These are phyloP conservation scores for Zygosaccharomyces pseudorouxii DNA, from an alignment of 805 yeast species.

Conservation along the genomic window DNA sequence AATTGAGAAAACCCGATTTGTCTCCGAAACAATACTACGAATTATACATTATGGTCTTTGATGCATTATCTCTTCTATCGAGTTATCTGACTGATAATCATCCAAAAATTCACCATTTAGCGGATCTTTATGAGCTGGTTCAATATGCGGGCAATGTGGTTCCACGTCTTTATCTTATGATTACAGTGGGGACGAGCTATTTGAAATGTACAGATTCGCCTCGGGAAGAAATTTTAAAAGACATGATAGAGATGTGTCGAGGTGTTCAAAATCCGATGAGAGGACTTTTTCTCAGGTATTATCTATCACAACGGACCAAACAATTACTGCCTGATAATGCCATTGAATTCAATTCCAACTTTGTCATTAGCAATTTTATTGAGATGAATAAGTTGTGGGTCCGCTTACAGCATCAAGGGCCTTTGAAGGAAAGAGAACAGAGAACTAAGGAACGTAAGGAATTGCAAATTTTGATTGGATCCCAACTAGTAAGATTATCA, in stretches of 20 bases:
- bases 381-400: slow-evolving; percentile 99
- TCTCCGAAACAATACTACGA: slow-evolving; percentile 93
- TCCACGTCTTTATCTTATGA: slow-evolving; percentile 90
- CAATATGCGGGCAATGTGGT: slow-evolving; percentile 93
- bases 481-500: slow-evolving; percentile 82
- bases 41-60: slow-evolving; percentile 76
- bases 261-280: slow-evolving; percentile 95
- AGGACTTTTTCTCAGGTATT: slow-evolving; percentile 86
- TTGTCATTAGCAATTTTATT: slow-evolving; percentile 78
- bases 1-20: slow-evolving; percentile 66
- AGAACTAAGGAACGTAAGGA: slow-evolving; percentile 80
- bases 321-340: slow-evolving; percentile 32
- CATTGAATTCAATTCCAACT: slow-evolving; percentile 47
- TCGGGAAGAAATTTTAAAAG: slow-evolving; percentile 79
- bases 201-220: slow-evolving; percentile 77
- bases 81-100: slow-evolving; percentile 62
- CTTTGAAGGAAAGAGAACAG: slow-evolving; percentile 70
- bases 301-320: slow-evolving; percentile 77
- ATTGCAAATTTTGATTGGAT: slow-evolving; percentile 85
- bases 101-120: slow-evolving; percentile 61
- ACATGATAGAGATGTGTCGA: slow-evolving; percentile 95
- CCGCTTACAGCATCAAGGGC: slow-evolving; percentile 92
- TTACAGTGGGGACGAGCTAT: slow-evolving; percentile 88
- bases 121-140: slow-evolving; percentile 89
- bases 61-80: slow-evolving; percentile 68